Evolutionary conservation across 2,329 filamentous ascomycete genomes (phyloP).

Genomic region (Nigrospora oryzae): DNA sequence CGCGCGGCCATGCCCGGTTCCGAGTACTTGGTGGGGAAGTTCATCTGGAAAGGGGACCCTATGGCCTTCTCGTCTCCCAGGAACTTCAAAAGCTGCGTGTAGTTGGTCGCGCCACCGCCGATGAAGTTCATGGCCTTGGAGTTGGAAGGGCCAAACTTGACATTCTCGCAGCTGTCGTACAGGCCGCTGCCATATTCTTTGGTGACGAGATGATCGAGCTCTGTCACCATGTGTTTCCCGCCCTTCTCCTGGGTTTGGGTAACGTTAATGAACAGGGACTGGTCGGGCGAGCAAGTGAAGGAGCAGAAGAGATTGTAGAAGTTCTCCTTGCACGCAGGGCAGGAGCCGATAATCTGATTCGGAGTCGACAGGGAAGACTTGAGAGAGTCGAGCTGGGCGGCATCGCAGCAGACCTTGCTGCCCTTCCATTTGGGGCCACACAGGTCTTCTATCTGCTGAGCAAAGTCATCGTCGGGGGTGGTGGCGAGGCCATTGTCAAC

Average conservation of each 20-base stretch:
- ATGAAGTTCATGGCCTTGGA: conserved; percentile 93
- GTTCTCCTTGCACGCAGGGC: conserved; percentile 94
- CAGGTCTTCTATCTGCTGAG: conserved; percentile 71
- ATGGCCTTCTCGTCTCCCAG: conserved; percentile 84
- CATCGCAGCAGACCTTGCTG: conserved; percentile 75
- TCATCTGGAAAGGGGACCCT: conserved; percentile 96
- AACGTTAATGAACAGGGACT: conserved; percentile 91
- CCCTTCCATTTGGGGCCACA: conserved; percentile 84
- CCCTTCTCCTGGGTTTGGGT: conserved; percentile 61
- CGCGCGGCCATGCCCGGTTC: conserved; percentile 65
- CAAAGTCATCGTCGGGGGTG: conserved; percentile 61
- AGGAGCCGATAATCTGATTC: conserved; percentile 82
- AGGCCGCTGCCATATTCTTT: conserved; percentile 79
- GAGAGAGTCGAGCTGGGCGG: conserved; percentile 75
- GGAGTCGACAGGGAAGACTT: conserved; percentile 80
- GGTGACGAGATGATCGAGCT: conserved; percentile 84
- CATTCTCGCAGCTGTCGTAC: conserved; percentile 96
- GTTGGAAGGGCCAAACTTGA: conserved; percentile 94
- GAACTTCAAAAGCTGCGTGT: conserved; percentile 80
- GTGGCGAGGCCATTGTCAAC: conserved; percentile 80
- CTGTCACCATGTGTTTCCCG: conserved; percentile 59
- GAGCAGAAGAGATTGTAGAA: conserved; percentile 98
- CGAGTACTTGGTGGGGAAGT: conserved; percentile 62
- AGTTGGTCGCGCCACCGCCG: conserved; percentile 88
- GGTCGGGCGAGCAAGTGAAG: conserved; percentile 95